These are phyloP conservation scores for Pterocarpus macrocarpus DNA, from an alignment of 306 rosid genomes.

Conservation along the genomic window DNA sequence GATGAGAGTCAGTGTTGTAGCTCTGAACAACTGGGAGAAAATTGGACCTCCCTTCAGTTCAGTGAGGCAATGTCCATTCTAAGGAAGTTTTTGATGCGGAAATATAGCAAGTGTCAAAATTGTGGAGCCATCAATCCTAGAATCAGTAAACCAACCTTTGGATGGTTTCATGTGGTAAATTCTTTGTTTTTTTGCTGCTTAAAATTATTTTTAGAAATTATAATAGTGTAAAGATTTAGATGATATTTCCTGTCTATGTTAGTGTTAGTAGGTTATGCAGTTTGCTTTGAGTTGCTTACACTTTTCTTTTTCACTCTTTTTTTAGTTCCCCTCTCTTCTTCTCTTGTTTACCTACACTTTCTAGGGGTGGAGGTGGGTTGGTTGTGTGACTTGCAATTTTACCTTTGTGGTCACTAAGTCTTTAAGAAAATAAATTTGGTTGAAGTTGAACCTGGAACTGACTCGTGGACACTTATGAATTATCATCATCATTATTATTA, in stretches of 20 bases:
- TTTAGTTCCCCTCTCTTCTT: background rate
- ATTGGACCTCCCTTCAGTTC: conserved; percentile 85
- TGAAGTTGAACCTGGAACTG: background rate
- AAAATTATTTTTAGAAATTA: conserved; percentile 32
- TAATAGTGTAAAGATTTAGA: background rate
- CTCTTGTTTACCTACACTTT: background rate
- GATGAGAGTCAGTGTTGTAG: conserved; percentile 40
- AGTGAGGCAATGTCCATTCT: conserved; percentile 74
- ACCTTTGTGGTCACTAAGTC: background rate
- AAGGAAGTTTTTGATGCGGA: conserved; percentile 50
- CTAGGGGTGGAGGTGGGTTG: background rate
- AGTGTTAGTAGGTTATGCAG: background rate
- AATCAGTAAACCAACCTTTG: conserved; percentile 79
- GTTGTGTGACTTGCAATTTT: background rate
- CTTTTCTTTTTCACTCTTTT: background rate
- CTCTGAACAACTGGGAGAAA: conserved; percentile 47
- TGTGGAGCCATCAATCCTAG: conserved; percentile 61
- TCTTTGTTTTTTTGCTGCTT: conserved; percentile 43
- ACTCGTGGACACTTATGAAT: background rate
- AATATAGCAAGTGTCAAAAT: conserved; percentile 52
- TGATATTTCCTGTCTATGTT: conserved; percentile 6
- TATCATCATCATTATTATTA: too few relatives aligned
- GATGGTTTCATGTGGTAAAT: conserved; percentile 80
- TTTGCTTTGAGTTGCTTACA: background rate
- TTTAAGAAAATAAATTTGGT: background rate